Evolutionary conservation across 495 filamentous ascomycete species (phyloP).

Genomic region (Penicillium robsamsonii): DNA sequence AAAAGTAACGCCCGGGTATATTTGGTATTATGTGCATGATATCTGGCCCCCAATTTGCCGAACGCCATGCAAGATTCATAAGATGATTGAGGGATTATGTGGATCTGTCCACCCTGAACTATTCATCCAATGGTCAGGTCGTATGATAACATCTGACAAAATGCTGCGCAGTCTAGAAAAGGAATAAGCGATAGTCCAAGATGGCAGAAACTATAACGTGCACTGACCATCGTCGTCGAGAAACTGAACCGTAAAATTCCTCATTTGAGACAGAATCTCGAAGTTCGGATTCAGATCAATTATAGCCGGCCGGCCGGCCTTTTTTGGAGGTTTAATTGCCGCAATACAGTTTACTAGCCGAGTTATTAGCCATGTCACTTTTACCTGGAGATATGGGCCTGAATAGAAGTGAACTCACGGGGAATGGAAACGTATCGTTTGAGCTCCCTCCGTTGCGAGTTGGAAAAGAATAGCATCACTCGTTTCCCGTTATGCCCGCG

Average conservation of each 20-base stretch:
- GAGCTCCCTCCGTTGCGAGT: conserved; percentile 41
- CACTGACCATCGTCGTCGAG: conserved; percentile 45
- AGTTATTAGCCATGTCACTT: background rate
- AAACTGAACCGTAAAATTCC: conserved; percentile 40
- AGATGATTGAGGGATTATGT: background rate
- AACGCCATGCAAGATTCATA: conserved; percentile 24
- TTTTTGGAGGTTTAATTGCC: conserved; percentile 40
- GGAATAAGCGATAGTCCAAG: conserved; percentile 8
- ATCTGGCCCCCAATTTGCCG: conserved; percentile 3
- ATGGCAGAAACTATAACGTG: background rate
- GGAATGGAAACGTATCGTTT: conserved; percentile 49
- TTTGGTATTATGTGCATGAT: conserved; percentile 8
- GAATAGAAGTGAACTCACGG: conserved; percentile 23
- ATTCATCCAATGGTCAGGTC: conserved; percentile 33
- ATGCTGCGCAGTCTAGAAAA: conserved; percentile 22
- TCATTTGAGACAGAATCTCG: conserved; percentile 44
- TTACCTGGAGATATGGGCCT: background rate
- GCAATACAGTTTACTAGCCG: conserved; percentile 42
- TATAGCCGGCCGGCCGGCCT: conserved; percentile 39
- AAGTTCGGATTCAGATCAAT: conserved; percentile 45
- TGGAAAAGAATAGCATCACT: conserved; percentile 46
- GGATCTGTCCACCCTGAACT: background rate
- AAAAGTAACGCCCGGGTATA: too few species aligned
- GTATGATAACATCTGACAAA: conserved; percentile 28
- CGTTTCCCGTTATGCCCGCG: conserved; percentile 37